phyloP scores from a whole-genome alignment of 2,329 filamentous ascomycete genomes.

The Trichothecium roseum region DNA sequence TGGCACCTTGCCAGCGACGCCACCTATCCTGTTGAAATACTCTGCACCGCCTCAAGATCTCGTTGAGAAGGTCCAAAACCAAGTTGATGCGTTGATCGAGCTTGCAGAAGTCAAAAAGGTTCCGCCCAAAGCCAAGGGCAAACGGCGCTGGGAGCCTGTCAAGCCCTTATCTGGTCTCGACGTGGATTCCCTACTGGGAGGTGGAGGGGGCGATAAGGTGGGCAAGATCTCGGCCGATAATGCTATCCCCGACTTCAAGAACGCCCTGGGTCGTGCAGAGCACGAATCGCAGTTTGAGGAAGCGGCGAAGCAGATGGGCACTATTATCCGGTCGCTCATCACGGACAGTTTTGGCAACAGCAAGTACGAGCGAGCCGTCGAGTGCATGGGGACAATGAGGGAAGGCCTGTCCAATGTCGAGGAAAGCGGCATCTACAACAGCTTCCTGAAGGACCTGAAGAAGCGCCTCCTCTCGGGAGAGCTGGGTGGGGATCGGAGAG shows the following conservation, averaged over 20 bases:
- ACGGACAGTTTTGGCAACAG: constrained; percentile 63
- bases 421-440: constrained; percentile 67
- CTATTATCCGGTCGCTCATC: constrained; percentile 59
- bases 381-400: constrained; percentile 68
- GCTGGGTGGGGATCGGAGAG: constrained; percentile 65
- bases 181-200: constrained; percentile 68
- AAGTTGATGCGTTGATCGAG: constrained; percentile 54
- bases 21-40: constrained; percentile 59
- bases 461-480: constrained; percentile 56
- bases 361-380: constrained; percentile 64
- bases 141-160: constrained; percentile 56
- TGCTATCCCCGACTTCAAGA: constrained; percentile 84
- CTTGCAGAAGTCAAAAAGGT: constrained; percentile 83
- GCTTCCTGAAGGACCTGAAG: constrained; percentile 63
- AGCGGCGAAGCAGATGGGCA: constrained; percentile 63
- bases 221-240: constrained; percentile 51
- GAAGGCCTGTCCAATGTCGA: constrained; percentile 68
- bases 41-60: constrained; percentile 62
- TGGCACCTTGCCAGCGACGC: constrained; percentile 48
- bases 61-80: constrained; percentile 41
- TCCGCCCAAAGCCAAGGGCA: constrained; percentile 67
- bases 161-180: constrained; percentile 88
- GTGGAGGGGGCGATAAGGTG: constrained; percentile 38
- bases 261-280: constrained; percentile 52
- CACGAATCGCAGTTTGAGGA: constrained; percentile 53